Conservation (phyloP, 352 stramenopile species). For the Globisporangium parvum region DNA sequence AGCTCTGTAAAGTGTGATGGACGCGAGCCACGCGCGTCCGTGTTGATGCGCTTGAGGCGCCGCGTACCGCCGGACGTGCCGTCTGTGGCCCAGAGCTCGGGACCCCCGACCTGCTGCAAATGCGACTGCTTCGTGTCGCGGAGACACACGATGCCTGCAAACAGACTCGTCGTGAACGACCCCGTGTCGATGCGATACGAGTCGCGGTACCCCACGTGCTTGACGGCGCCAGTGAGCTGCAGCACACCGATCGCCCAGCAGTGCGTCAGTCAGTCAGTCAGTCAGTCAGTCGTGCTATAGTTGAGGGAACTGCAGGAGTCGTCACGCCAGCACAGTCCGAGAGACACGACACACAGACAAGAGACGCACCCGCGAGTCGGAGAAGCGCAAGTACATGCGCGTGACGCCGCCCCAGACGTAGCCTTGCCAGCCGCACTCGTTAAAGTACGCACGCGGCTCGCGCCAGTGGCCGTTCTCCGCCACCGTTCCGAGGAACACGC, state of each 20-base stretch:
- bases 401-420: constrained; percentile 61
- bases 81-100: constrained; percentile 83
- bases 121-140: constrained; percentile 2
- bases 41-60: constrained; percentile 46
- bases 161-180: constrained; percentile 33
- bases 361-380: constrained; percentile 54
- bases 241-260: neutral
- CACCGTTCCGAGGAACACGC: constrained; percentile 33
- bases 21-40: constrained; percentile 15
- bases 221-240: constrained; percentile 68
- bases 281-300: neutral
- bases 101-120: constrained; percentile 17
- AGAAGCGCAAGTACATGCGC: constrained; percentile 78
- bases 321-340: neutral
- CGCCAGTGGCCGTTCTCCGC: constrained; percentile 16
- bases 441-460: constrained; percentile 67
- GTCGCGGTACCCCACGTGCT: constrained; percentile 75
- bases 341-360: neutral
- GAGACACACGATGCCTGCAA: constrained; percentile 82
- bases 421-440: constrained; percentile 81
- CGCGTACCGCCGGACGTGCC: constrained; percentile 56
- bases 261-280: neutral
- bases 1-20: constrained; percentile 39
- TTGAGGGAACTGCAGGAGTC: neutral
- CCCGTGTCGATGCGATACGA: constrained; percentile 49